These are phyloP conservation scores for Conoideocrella luteorostrata DNA, from an alignment of 2,329 filamentous ascomycete species.

Conservation along the genomic window DNA sequence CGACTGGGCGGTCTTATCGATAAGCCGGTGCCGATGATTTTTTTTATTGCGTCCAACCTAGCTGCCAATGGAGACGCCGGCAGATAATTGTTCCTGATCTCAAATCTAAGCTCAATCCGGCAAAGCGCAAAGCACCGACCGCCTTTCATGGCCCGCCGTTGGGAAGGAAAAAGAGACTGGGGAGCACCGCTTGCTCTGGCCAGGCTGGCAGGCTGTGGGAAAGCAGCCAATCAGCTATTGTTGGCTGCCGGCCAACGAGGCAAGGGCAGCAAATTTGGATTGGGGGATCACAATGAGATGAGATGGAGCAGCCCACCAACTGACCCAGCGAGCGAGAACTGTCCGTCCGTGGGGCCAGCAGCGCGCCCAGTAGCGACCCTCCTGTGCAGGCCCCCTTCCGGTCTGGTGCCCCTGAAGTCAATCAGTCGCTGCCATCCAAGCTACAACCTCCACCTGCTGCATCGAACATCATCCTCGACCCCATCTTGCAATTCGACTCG, in stretches of 20 bases:
- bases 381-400: conserved; percentile 14
- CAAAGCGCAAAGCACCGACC: conserved; percentile 17
- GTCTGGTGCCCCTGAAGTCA: conserved; percentile 27
- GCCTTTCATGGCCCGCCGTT: conserved; percentile 9
- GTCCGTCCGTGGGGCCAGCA: too few species aligned
- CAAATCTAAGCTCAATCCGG: conserved; percentile 13
- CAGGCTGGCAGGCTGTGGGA: neutral
- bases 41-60: conserved; percentile 8
- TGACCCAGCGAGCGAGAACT: too few species aligned
- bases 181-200: conserved; percentile 11
- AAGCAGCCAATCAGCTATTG: conserved; percentile 2
- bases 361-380: too few species aligned
- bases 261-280: conserved; percentile 25
- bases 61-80: conserved; percentile 16
- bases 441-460: conserved; percentile 10
- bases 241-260: conserved; percentile 13
- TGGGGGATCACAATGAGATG: neutral
- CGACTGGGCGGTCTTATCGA: conserved; percentile 17
- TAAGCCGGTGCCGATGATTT: conserved; percentile 18
- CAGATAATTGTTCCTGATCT: conserved; percentile 27
- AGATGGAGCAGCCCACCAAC: neutral
- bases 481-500: conserved; percentile 9
- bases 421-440: conserved; percentile 3
- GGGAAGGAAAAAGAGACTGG: conserved; percentile 16
- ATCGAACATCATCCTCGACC: conserved; percentile 1